Percentiles rank a stretch among this genome's conserved stretches.
These are phyloP conservation scores for Clavispora vitiphila DNA, from an alignment of 805 yeast genomes.

Conservation along the genomic window DNA sequence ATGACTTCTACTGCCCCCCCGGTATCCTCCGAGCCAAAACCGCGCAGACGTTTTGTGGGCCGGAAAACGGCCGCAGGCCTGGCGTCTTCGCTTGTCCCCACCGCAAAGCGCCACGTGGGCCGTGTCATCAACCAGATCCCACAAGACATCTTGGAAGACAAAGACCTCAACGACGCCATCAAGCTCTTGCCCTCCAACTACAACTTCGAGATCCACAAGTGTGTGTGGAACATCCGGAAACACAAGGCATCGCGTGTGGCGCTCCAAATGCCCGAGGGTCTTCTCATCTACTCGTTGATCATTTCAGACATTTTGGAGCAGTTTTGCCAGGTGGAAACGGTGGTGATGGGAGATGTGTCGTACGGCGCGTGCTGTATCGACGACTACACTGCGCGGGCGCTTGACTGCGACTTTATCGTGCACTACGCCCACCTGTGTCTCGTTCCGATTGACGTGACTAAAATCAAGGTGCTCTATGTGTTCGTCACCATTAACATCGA, in stretches of 20 bases:
- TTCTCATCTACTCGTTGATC: slow-evolving; percentile 79
- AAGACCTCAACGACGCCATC: slow-evolving; percentile 80
- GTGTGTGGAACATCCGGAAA: slow-evolving; percentile 87
- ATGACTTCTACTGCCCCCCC: too few relatives aligned
- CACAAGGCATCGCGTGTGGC: slow-evolving; percentile 78
- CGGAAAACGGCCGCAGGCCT: slow-evolving; percentile 6
- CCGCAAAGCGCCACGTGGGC: slow-evolving; percentile 33
- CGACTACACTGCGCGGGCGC: slow-evolving; percentile 87
- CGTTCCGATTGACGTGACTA: slow-evolving; percentile 90
- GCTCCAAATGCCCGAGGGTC: slow-evolving; percentile 95
- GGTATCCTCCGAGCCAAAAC: too few relatives aligned
- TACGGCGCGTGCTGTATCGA: slow-evolving; percentile 99
- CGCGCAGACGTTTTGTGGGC: slow-evolving; percentile 62
- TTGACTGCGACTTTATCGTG: slow-evolving; percentile 90
- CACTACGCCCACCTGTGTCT: slow-evolving; percentile 97
- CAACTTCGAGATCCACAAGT: slow-evolving; percentile 93
- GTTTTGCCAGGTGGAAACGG: slow-evolving; percentile 79
- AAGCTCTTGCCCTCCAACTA: slow-evolving; percentile 82
- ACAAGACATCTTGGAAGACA: slow-evolving; percentile 71
- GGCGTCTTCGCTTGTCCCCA: slow-evolving; percentile 7
- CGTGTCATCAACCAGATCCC: slow-evolving; percentile 85
- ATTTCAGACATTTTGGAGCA: slow-evolving; percentile 91
- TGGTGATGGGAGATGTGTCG: slow-evolving; percentile 98
- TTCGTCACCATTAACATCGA: slow-evolving; percentile 92
- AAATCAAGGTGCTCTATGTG: slow-evolving; percentile 87